Conservation (phyloP, 352 stramenopile genomes). For the Phytophthora brassicae region DNA sequence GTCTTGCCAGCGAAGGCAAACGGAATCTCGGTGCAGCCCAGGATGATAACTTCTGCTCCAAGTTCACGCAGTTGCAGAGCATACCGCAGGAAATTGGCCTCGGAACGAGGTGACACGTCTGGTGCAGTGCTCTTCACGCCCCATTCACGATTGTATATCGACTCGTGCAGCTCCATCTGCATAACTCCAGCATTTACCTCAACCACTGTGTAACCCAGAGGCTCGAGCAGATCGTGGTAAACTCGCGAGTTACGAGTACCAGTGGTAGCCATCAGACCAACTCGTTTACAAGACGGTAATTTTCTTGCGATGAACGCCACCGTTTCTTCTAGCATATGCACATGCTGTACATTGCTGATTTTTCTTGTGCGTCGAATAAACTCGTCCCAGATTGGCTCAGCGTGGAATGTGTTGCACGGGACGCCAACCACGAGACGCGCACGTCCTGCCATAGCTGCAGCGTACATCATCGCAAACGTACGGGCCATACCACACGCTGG, state of each 20-base stretch:
- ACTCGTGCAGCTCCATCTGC: constrained; percentile 70
- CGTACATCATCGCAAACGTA: constrained; percentile 74
- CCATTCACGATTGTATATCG: constrained; percentile 73
- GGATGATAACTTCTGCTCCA: constrained; percentile 66
- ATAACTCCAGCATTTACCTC: constrained; percentile 44
- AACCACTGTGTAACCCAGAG: constrained; percentile 54
- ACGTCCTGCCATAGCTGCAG: constrained; percentile 33
- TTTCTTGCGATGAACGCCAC: constrained; percentile 54
- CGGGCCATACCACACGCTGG: constrained; percentile 71
- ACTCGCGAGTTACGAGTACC: constrained; percentile 61
- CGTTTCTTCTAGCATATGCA: constrained; percentile 79
- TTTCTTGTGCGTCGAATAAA: constrained; percentile 50
- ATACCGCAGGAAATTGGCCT: constrained; percentile 67
- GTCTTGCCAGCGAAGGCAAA: constrained; percentile 66
- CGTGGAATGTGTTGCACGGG: constrained; percentile 81
- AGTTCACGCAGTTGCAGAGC: constrained; percentile 40
- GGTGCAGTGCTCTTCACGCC: constrained; percentile 78
- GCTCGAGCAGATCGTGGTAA: constrained; percentile 71
- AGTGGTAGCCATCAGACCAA: constrained; percentile 72
- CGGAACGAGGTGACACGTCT: constrained; percentile 45
- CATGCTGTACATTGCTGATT: constrained; percentile 29
- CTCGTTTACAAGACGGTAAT: constrained; percentile 44
- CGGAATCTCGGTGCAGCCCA: constrained; percentile 81
- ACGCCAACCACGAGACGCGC: constrained; percentile 59
- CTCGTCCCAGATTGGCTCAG: constrained; percentile 67